Conservation (phyloP, 163 green algal species). For the Prototheca wickerhamii region DNA sequence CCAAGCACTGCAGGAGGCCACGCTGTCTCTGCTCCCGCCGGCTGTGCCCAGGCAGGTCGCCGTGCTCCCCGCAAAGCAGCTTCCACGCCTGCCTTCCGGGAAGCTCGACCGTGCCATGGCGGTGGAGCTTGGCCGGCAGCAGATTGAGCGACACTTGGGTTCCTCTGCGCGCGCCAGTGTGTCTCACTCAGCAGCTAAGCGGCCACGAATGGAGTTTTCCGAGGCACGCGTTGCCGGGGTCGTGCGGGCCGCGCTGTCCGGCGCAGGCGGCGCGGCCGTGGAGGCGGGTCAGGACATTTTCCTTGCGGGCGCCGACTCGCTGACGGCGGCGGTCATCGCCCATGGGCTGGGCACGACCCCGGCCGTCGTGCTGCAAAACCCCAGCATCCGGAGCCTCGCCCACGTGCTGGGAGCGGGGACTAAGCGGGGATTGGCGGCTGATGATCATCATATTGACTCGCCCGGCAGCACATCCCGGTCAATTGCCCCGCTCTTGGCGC, state of each 20-base stretch:
- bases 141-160: no score
- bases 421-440: background rate
- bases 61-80: background rate
- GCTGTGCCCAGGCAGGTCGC: background rate
- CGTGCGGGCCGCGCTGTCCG: no score
- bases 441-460: background rate
- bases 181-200: no score
- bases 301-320: background rate
- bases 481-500: no score
- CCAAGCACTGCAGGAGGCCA: no score
- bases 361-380: background rate
- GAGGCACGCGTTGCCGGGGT: no score
- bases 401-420: background rate
- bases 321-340: background rate
- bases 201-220: background rate
- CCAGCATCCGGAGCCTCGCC: background rate
- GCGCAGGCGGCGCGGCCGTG: no score
- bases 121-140: background rate
- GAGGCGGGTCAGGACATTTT: background rate
- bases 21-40: background rate
- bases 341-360: background rate
- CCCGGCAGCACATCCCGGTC: background rate
- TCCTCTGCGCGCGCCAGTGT: no score
- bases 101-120: background rate
- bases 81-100: background rate